Percentiles rank a stretch among this genome's conserved stretches.
phyloP scores from a whole-genome alignment of 805 yeast species.

The Kuraishia capsulata region DNA sequence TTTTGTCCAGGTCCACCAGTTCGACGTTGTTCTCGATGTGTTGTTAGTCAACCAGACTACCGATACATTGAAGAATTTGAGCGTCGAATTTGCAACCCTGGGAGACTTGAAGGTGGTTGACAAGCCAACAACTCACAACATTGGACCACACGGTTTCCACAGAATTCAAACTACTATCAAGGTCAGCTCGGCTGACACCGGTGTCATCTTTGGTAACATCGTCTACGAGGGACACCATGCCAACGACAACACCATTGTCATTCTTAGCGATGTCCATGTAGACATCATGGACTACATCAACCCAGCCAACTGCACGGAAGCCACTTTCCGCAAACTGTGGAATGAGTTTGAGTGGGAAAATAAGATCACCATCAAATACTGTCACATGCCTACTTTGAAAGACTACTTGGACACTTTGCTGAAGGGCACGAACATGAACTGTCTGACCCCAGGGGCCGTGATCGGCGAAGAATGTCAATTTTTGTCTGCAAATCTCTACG shows the following conservation, averaged over 20 bases:
- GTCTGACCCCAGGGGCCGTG: slow-evolving; percentile 88
- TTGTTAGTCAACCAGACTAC: slow-evolving; percentile 91
- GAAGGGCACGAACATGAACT: slow-evolving; percentile 85
- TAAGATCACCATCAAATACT: slow-evolving; percentile 74
- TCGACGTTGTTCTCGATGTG: slow-evolving; percentile 91
- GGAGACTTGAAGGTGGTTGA: slow-evolving; percentile 96
- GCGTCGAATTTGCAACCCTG: slow-evolving; percentile 90
- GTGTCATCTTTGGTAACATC: slow-evolving; percentile 95
- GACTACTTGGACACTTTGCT: slow-evolving; percentile 70
- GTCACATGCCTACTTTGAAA: slow-evolving; percentile 56
- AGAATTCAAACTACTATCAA: slow-evolving; percentile 81
- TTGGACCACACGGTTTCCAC: slow-evolving; percentile 97
- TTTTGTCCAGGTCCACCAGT: slow-evolving; percentile 90
- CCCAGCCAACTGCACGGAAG: slow-evolving; percentile 87
- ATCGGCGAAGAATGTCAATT: slow-evolving; percentile 85
- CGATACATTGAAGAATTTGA: slow-evolving; percentile 79
- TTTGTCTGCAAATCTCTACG: slow-evolving; percentile 88
- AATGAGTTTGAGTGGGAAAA: slow-evolving; percentile 99
- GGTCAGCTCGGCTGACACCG: slow-evolving; percentile 96
- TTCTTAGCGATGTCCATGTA: slow-evolving; percentile 88
- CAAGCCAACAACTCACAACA: slow-evolving; percentile 78
- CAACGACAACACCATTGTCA: slow-evolving; percentile 80
- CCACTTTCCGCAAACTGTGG: slow-evolving; percentile 96
- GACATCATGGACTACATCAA: slow-evolving; percentile 96
- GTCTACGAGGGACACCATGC: slow-evolving; percentile 95